Evolutionary conservation across 2,329 filamentous ascomycete genomes (phyloP).

Genomic region (Pestalotiopsis sp.): DNA sequence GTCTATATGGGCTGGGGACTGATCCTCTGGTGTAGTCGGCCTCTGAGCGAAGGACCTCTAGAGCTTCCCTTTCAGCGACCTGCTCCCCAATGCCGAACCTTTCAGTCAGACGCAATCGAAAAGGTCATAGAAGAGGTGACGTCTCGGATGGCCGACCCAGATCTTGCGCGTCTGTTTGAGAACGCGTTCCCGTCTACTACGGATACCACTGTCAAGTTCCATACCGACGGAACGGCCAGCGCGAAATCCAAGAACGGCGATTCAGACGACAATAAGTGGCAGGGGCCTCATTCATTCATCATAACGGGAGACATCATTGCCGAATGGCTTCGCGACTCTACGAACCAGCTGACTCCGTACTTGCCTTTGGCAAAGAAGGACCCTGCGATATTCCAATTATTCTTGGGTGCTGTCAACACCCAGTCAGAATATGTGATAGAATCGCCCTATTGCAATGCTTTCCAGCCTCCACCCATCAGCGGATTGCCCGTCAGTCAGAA

Average conservation of each 20-base stretch:
- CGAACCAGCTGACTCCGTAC: slow-evolving; percentile 91
- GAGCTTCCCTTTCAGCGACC: slow-evolving; percentile 86
- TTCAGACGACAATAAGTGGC: slow-evolving; percentile 67
- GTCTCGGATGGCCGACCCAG: slow-evolving; percentile 76
- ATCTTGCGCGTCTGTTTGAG: slow-evolving; percentile 89
- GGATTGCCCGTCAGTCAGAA: slow-evolving; percentile 72
- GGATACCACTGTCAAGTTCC: slow-evolving; percentile 88
- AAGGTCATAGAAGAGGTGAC: slow-evolving; percentile 84
- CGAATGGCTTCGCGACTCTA: slow-evolving; percentile 90
- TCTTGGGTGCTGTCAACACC: slow-evolving; percentile 93
- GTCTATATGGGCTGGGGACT: slow-evolving; percentile 16
- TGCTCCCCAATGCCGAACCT: slow-evolving; percentile 79
- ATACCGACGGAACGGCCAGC: slow-evolving; percentile 63
- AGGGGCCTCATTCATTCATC: slow-evolving; percentile 87
- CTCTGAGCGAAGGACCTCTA: slow-evolving; percentile 78
- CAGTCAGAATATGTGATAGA: slow-evolving; percentile 94
- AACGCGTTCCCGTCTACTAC: slow-evolving; percentile 93
- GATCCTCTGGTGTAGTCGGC: slow-evolving; percentile 55
- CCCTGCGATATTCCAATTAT: slow-evolving; percentile 73
- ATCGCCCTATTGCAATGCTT: slow-evolving; percentile 97
- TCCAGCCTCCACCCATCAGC: slow-evolving; percentile 89
- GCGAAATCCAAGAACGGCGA: slow-evolving; percentile 40
- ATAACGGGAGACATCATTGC: slow-evolving; percentile 88
- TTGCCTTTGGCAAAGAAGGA: slow-evolving; percentile 84
- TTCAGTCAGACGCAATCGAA: slow-evolving; percentile 84